Evolutionary conservation across 2,329 filamentous ascomycete genomes (phyloP), one percentile per base, ranked within the genome.

Genomic region (Fusarium setosum): DNA sequence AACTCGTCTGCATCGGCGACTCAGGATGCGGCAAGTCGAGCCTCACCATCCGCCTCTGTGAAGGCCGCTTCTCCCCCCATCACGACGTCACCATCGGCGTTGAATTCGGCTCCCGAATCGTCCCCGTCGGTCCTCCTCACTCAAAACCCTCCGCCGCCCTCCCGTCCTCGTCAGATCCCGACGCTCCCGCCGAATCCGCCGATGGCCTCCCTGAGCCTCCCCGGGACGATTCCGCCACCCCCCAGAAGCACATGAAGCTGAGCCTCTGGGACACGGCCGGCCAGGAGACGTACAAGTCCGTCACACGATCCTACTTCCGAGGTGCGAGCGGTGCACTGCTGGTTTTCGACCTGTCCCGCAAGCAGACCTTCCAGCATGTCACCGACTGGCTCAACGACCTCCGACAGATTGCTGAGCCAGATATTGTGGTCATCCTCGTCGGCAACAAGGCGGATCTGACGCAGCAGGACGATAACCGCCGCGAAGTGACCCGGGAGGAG

Each of bases 51-150:
- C 93, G 95, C 66, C 92, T 98, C 66, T 97, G 95, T 83, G 95
- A 97, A 85, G 94, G 94, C 73, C 93, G 95, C 77, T 97, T 98
- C 84, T 93, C 92, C 55, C 88, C 92, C 54, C 92, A 96, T 77
- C 95, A 97, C 86, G 94, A 97, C 84, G 95, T 97, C 70, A 98
- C 95, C 67, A 97, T 97, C 75, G 94, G 94, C 70, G 94, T 97
- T 66, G 95, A 98, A 78, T 97, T 97, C 78, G 95, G 95, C 73
- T 96, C 92, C 49, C 90, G 94, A 74, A 95, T 97, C 76, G 92
- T 97, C 55, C 92, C 94, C 57, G 94, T 97, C 70, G 94, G 94
- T 1, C 93, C 93, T 24, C 93, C 93, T 4, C 90, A 93, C 73
- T 75, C 79, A 63, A 82, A 87, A 68, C 79, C 83, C 52, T 79